Conservation (phyloP, 805 yeast genomes). For the Starmerella floris region DNA sequence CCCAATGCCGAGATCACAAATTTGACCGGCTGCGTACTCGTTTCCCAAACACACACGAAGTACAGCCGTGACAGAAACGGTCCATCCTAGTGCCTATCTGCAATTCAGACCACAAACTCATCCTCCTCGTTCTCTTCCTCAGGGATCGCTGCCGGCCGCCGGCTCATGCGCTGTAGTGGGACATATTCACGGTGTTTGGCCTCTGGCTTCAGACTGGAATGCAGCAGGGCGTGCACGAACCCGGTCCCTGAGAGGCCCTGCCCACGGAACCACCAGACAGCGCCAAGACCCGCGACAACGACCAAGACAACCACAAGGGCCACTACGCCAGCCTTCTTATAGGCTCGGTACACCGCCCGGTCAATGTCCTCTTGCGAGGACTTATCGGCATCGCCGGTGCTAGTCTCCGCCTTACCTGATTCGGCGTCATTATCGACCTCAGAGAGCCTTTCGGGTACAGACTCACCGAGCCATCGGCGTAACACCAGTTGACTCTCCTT, state of each 20-base stretch:
- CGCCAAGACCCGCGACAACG: constrained; percentile 15
- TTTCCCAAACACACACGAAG: no score
- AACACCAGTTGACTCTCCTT: constrained; percentile 1
- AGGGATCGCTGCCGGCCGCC: constrained; percentile 18
- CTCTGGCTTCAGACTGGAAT: constrained; percentile 7
- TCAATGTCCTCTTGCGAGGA: neutral
- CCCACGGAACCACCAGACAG: constrained; percentile 17
- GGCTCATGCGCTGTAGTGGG: constrained; percentile 13
- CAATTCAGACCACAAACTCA: constrained; percentile 10
- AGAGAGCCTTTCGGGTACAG: neutral
- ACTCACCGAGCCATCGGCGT: neutral
- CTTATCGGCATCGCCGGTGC: neutral
- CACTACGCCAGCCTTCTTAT: constrained; percentile 28
- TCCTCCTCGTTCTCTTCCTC: constrained; percentile 21
- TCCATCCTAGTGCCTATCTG: no score
- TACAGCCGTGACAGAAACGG: no score
- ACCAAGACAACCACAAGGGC: constrained; percentile 29
- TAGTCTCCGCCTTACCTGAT: no score
- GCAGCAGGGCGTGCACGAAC: constrained; percentile 18
- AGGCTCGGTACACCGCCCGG: constrained; percentile 23
- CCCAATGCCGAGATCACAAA: no score
- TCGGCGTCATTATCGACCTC: neutral
- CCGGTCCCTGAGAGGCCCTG: constrained; percentile 17
- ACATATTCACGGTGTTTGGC: constrained; percentile 12
- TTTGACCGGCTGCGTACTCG: no score